Evolutionary conservation across 495 filamentous ascomycete species (phyloP), one percentile per base, ranked within the genome.

Genomic region (Thermochaetoides thermophila): DNA sequence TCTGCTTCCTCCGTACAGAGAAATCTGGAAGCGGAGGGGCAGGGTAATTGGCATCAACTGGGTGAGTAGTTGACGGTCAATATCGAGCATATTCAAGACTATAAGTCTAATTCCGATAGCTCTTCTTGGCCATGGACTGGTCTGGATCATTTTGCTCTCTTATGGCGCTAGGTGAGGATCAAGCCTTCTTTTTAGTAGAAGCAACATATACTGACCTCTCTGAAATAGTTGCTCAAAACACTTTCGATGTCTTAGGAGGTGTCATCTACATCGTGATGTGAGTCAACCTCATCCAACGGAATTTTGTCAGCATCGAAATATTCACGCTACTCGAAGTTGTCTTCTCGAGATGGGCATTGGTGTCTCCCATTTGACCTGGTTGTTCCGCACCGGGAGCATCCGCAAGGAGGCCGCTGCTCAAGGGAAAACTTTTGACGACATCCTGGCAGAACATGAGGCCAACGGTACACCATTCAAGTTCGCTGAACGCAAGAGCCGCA

Each of bases 121-220:
- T 72, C 0, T 87, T 87, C 37, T 54, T 87, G 5, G 57, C 60
- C 0, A 71, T 84, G 39, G 81, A 87, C 45, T 80, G 67, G 46
- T 46, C 67, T 0, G 81, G 81, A 0, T 81, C 79, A 0, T 65
- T 84, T 38, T 83, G 85, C 51, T 82, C 77, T 0, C 61, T 84
- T 3, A 69, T 84, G 58, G 76, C 77, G 3, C 57, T 85, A 8
- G 74, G 73, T 70, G 58, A 18, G 61, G 6, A 8, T 29, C 12
- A 15, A 8, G 5, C 20, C 5, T 25, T 24, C 4, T 24, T 25
- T 15, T 12, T 24, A 11, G 7, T 3, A 14, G 18, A 19, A 25
- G 10, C 12, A 10, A 7, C 16, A 17, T 29, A 67, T n/a, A n/a
- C n/a, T n/a, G n/a, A n/a, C n/a, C n/a, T n/a, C n/a, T n/a, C n/a